A percentile compares a stretch with the other conserved stretches of the same genome.
These are phyloP conservation scores for Fusarium musae DNA, from an alignment of 2,329 filamentous ascomycete genomes.

Conservation along the genomic window DNA sequence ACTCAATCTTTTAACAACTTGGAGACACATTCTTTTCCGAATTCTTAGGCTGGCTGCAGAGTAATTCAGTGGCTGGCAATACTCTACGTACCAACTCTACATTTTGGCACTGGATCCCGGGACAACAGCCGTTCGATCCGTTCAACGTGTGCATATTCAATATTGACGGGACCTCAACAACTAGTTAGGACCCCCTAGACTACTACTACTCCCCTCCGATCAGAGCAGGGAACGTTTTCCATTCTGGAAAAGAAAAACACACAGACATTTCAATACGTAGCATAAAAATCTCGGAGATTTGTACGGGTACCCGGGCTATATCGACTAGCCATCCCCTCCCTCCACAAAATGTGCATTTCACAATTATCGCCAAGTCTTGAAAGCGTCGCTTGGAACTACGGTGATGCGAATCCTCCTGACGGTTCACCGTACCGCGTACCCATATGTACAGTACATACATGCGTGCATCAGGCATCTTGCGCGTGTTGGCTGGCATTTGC, in stretches of 20 bases:
- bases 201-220: conserved; percentile 3
- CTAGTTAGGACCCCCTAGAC: conserved; percentile 4
- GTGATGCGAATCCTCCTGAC: conserved; percentile 13
- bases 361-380: conserved; percentile 6
- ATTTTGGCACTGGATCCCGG: background rate
- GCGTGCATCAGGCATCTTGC: background rate
- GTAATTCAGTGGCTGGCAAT: background rate
- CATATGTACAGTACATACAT: background rate
- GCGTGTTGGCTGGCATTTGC: conserved; percentile 14
- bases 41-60: background rate
- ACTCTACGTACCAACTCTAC: background rate
- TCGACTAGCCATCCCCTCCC: background rate
- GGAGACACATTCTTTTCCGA: background rate
- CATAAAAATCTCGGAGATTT: conserved; percentile 32
- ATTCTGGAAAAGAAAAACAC: background rate
- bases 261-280: background rate
- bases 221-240: conserved; percentile 25
- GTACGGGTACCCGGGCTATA: conserved; percentile 2
- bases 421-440: conserved; percentile 3
- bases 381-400: background rate
- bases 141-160: conserved; percentile 5
- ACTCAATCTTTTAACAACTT: background rate
- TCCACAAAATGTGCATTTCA: background rate
- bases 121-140: conserved; percentile 4
- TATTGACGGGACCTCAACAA: background rate